A percentile compares a stretch with the other conserved stretches of the same genome.
phyloP scores from a whole-genome alignment of 2,329 filamentous ascomycete genomes.

The Hymenoscyphus repandus region DNA sequence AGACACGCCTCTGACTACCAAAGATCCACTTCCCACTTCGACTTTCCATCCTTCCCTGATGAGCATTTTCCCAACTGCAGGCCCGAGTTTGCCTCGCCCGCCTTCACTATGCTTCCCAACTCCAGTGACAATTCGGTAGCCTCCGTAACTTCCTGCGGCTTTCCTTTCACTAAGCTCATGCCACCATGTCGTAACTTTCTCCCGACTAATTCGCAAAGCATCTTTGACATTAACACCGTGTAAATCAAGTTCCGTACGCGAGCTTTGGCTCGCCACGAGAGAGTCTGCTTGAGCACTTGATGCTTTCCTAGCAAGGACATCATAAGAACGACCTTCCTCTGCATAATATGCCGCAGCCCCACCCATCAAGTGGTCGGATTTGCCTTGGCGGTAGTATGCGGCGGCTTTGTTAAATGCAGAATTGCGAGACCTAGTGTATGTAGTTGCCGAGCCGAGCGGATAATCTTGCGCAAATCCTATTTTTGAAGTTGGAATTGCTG shows the following conservation, averaged over 20 bases:
- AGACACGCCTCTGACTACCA: constrained; percentile 60
- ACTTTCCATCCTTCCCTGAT: constrained; percentile 79
- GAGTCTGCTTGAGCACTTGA: constrained; percentile 63
- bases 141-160: constrained; percentile 31
- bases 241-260: constrained; percentile 60
- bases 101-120: constrained; percentile 72
- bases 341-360: constrained; percentile 74
- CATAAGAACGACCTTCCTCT: constrained; percentile 61
- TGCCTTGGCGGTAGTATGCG: constrained; percentile 52
- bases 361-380: constrained; percentile 67
- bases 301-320: constrained; percentile 51
- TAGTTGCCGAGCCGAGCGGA: constrained; percentile 9
- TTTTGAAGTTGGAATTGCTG: constrained; percentile 6
- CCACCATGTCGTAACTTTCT: constrained; percentile 73
- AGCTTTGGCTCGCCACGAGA: constrained; percentile 64
- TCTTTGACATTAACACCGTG: constrained; percentile 80
- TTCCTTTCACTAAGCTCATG: constrained; percentile 55
- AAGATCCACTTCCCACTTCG: constrained; percentile 63
- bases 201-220: constrained; percentile 70
- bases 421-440: constrained; percentile 19
- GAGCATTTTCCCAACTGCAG: constrained; percentile 72
- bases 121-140: constrained; percentile 76
- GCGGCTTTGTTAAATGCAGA: constrained; percentile 52
- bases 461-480: not conserved
- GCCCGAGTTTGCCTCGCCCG: constrained; percentile 70